phyloP scores from a whole-genome alignment of 176 grass and related monocot genomes.

The Rhipidocladum racemiflorum region DNA sequence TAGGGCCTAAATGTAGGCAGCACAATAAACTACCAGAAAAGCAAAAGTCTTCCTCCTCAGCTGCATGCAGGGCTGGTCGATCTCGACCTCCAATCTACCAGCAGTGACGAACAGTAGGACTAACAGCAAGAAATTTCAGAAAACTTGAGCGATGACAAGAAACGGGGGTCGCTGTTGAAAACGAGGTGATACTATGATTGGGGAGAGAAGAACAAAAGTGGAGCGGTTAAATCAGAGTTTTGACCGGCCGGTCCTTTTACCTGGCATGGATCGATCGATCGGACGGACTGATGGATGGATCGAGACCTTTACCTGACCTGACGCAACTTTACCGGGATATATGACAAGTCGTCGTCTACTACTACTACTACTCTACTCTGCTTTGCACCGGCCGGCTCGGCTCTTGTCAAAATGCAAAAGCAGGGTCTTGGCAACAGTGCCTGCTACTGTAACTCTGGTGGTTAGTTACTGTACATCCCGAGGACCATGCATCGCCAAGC shows the following conservation, averaged over 20 bases:
- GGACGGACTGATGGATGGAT: not conserved
- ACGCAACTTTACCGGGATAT: not conserved
- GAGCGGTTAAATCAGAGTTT: not conserved
- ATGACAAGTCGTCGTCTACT: too few species aligned
- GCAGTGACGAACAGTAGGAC: not conserved
- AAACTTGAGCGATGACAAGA: not conserved
- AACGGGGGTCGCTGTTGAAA: not conserved
- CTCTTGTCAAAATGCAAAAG: too few species aligned
- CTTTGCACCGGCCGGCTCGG: too few species aligned
- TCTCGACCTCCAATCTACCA: too few species aligned
- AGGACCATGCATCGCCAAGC: too few species aligned
- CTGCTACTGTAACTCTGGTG: too few species aligned
- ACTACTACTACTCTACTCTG: too few species aligned
- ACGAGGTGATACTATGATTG: not conserved
- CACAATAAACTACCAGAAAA: too few species aligned
- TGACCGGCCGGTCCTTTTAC: not conserved
- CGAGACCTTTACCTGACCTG: not conserved
- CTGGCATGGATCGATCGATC: not conserved
- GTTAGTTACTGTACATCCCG: too few species aligned
- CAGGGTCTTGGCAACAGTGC: too few species aligned
- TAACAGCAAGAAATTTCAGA: not conserved
- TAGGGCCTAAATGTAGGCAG: not conserved
- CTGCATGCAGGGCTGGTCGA: too few species aligned
- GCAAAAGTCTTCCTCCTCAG: too few species aligned
- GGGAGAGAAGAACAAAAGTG: not conserved